phyloP scores from a whole-genome alignment of 2,329 filamentous ascomycete genomes.

The Lecanosticta acicola region DNA sequence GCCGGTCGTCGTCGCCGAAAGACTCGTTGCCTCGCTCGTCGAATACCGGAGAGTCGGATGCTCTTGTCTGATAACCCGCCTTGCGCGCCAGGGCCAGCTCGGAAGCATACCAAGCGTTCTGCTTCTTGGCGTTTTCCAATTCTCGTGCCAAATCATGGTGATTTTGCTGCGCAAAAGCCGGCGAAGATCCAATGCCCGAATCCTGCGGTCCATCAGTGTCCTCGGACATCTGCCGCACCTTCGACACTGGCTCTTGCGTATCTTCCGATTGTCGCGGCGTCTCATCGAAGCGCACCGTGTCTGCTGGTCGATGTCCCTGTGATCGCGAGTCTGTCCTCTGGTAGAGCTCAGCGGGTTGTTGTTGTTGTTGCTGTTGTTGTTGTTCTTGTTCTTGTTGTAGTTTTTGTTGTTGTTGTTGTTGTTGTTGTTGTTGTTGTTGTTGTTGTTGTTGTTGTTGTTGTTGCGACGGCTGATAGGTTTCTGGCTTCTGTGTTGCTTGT shows the following conservation, averaged over 20 bases:
- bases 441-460: constrained; percentile 10
- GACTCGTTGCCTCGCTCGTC: constrained; percentile 72
- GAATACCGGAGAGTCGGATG: constrained; percentile 54
- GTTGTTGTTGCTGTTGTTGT: constrained; percentile 27
- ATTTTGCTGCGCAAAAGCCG: constrained; percentile 57
- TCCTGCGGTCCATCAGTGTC: constrained; percentile 51
- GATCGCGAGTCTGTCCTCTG: constrained; percentile 16
- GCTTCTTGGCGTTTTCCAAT: constrained; percentile 73
- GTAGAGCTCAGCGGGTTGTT: constrained; percentile 1
- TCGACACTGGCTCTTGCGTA: constrained; percentile 22
- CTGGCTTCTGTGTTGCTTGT: constrained; percentile 22
- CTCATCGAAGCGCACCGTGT: constrained; percentile 23
- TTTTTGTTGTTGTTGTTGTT: constrained; percentile 27
- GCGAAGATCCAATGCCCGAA: constrained; percentile 57
- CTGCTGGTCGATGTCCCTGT: constrained; percentile 28
- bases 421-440: constrained; percentile 12
- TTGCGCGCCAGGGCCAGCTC: constrained; percentile 89
- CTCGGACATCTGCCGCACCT: constrained; percentile 25
- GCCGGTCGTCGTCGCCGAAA: constrained; percentile 87
- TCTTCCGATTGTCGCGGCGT: constrained; percentile 24
- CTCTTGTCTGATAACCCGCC: constrained; percentile 71
- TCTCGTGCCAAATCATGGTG: constrained; percentile 72
- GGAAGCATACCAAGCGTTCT: constrained; percentile 95
- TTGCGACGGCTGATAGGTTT: constrained; percentile 31
- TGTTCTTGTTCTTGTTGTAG: too few species aligned